phyloP scores from a whole-genome alignment of 2,329 filamentous ascomycete species.

The Fusarium temperatum region DNA sequence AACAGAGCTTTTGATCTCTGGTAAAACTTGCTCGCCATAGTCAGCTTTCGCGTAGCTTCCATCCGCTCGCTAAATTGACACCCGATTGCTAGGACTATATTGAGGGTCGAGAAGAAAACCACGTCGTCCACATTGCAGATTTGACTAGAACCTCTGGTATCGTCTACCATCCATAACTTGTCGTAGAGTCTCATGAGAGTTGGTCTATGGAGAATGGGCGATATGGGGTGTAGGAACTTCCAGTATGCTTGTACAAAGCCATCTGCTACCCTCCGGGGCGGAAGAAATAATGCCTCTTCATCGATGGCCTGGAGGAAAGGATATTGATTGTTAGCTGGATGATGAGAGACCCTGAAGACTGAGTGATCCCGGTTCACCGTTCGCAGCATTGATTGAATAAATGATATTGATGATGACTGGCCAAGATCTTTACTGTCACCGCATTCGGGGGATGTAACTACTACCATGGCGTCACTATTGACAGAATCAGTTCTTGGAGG shows the following conservation, averaged over 20 bases:
- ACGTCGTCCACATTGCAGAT: not conserved
- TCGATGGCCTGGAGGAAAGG: not conserved
- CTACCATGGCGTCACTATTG: not conserved
- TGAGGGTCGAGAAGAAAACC: not conserved
- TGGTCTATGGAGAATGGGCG: not conserved
- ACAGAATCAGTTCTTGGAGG: not conserved
- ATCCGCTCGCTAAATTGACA: not conserved
- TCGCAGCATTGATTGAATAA: not conserved
- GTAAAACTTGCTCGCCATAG: not conserved
- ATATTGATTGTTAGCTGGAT: not conserved
- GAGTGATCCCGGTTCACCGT: not conserved
- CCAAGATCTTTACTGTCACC: not conserved
- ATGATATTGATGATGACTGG: not conserved
- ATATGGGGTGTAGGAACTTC: not conserved
- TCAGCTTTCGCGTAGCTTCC: not conserved
- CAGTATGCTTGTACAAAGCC: not conserved
- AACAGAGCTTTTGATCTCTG: not conserved
- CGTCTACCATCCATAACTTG: not conserved
- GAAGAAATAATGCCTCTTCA: not conserved
- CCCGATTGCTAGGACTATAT: not conserved
- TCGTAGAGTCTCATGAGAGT: not conserved
- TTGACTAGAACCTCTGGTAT: not conserved
- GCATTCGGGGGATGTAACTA: not conserved
- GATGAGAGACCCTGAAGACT: not conserved
- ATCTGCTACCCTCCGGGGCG: not conserved